Evolutionary conservation across 2,329 filamentous ascomycete species (phyloP), one percentile per base, ranked within the genome.

Genomic region (Dactylellina haptotyla): DNA sequence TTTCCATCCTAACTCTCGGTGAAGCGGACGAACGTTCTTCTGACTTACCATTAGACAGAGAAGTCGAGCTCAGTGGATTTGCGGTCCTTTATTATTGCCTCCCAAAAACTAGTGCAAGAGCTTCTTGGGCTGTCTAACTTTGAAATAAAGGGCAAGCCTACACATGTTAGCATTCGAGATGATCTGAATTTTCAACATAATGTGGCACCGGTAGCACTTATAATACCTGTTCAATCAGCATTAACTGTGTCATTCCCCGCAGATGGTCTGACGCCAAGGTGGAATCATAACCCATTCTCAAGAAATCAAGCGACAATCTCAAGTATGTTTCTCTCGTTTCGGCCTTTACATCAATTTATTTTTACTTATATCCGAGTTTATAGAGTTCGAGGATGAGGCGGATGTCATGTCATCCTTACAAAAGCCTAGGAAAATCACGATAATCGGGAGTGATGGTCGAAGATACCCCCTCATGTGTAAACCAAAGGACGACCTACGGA

Each of bases 401-500:
- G 83, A 96, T 23, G 91, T 99, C 2, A 84, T 99, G 18, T 92
- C 90, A 65, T 99, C 96, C 1, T 85, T 99, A 2, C 94, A 97
- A 67, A 93, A 95, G 77, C 95, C 96, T 10, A 88, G 94, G 56
- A 95, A 94, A 77, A 87, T 99, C 62, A 95, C 88, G 14, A 91
- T 95, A 4, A 87, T 91, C 62, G 95, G 94, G 0, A 94, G 91
- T 0, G 93, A 99, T 81, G 95, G 96, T 5, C 90, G 90, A 69
- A 85, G 86, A 16, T 99, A 99, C 80, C 91, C 92, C 76, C 87
- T 99, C 5, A 85, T 99, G 64, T 96, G 96, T 83, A 99, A 99
- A 79, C 96, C 95, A 6, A 98, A 98, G 80, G 95, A 99, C 80
- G 96, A 99, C 80, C 86, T 99, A 23, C 90, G 95, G 56, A 99